Percentiles rank a stretch among this genome's conserved stretches.
Conservation (phyloP, 2,329 filamentous ascomycete genomes). For the Cytospora piceae region DNA sequence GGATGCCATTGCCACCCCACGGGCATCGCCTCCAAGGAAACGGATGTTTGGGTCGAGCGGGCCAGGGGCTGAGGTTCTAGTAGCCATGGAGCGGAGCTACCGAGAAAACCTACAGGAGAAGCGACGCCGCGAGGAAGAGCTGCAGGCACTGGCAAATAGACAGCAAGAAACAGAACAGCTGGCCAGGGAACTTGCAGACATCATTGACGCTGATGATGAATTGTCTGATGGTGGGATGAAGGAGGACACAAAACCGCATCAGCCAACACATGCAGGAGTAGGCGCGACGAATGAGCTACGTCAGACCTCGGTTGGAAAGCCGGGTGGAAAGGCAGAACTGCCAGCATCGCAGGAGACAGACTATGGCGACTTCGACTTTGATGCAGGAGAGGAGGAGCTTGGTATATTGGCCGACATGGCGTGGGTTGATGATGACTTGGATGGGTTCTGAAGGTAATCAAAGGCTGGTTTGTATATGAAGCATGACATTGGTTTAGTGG, state of each 20-base stretch:
- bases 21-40: constrained; percentile 36
- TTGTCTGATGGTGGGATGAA: not conserved
- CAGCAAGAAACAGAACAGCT: not conserved
- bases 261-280: not conserved
- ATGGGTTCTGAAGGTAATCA: constrained; percentile 14
- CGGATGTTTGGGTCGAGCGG: constrained; percentile 42
- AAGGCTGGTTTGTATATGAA: constrained; percentile 9
- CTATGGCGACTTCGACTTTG: constrained; percentile 35
- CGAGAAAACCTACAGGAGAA: constrained; percentile 36
- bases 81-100: constrained; percentile 38
- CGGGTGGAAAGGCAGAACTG: not conserved
- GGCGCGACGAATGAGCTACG: not conserved
- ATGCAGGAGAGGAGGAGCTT: constrained; percentile 13
- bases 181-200: not conserved
- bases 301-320: not conserved
- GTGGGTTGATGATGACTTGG: constrained; percentile 24
- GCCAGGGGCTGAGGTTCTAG: constrained; percentile 34
- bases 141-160: not conserved
- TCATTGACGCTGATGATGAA: constrained; percentile 3
- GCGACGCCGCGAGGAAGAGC: constrained; percentile 27
- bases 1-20: not conserved
- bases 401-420: constrained; percentile 16
- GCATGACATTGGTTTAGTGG: not conserved
- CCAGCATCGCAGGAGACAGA: constrained; percentile 38
- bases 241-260: not conserved